Evolutionary conservation across 306 rosid species (phyloP).

Genomic region (Oxytropis ochrocephala): DNA sequence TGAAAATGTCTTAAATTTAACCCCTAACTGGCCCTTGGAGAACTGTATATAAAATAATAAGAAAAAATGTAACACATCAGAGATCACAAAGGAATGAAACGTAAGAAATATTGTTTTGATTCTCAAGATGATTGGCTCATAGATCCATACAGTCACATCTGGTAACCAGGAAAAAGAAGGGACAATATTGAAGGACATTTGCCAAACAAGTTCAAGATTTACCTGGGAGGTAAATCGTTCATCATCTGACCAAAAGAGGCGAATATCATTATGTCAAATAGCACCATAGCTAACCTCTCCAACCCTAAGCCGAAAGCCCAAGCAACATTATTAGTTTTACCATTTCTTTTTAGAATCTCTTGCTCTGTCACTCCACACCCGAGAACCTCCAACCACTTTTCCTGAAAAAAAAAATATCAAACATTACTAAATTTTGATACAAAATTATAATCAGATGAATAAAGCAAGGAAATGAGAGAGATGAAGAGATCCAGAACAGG

Average conservation of each 20-base stretch:
- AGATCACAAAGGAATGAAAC: slow-evolving; percentile 12
- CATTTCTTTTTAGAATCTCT: slow-evolving; percentile 81
- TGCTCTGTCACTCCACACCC: slow-evolving; percentile 98
- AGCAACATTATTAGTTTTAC: slow-evolving; percentile 70
- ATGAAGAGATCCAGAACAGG: not conserved
- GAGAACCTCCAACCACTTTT: slow-evolving; percentile 91
- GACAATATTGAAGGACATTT: slow-evolving; percentile 9
- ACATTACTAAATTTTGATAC: not conserved
- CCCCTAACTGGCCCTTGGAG: slow-evolving; percentile 64
- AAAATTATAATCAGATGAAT: not conserved
- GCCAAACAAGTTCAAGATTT: slow-evolving; percentile 16
- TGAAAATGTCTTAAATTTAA: slow-evolving; percentile 84
- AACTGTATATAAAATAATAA: slow-evolving; percentile 54
- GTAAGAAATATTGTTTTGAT: not conserved
- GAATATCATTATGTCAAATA: slow-evolving; percentile 97
- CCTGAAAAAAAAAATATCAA: slow-evolving; percentile 41
- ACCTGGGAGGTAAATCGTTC: slow-evolving; percentile 98
- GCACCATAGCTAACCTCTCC: slow-evolving; percentile 97
- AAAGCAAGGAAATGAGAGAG: not conserved
- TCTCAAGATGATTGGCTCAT: slow-evolving; percentile 10
- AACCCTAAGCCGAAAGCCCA: slow-evolving; percentile 99
- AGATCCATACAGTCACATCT: slow-evolving; percentile 2
- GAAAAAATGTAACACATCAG: slow-evolving; percentile 9
- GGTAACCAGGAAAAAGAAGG: slow-evolving; percentile 1
- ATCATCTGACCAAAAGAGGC: slow-evolving; percentile 89